phyloP scores from a whole-genome alignment of 1,139 yeast species.

The Candida glucosophila region DNA sequence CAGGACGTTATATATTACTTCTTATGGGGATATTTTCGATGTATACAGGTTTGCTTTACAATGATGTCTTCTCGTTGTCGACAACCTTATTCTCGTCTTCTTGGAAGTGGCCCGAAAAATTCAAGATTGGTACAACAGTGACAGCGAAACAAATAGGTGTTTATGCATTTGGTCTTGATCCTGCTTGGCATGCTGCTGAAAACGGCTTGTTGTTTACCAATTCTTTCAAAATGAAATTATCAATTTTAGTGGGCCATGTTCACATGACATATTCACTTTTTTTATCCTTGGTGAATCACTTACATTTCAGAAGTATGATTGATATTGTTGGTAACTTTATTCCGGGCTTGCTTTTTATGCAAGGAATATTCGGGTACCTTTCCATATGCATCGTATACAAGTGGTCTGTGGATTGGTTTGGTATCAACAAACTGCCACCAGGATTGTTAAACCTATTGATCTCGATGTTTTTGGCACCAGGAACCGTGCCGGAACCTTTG shows the following conservation, averaged over 20 bases:
- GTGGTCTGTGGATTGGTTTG: conserved; percentile 74
- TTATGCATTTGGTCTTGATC: conserved; percentile 63
- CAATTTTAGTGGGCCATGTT: conserved; percentile 69
- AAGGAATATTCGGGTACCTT: conserved; percentile 72
- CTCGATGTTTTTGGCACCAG: conserved; percentile 75
- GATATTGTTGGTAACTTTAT: conserved; percentile 72
- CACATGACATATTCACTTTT: conserved; percentile 71
- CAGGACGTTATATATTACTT: conserved; percentile 65
- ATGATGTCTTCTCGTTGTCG: conserved; percentile 72
- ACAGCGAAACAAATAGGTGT: conserved; percentile 49
- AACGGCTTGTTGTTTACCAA: conserved; percentile 65
- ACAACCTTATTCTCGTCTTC: conserved; percentile 65
- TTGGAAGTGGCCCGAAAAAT: conserved; percentile 65
- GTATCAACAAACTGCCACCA: conserved; percentile 64
- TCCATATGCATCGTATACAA: conserved; percentile 66
- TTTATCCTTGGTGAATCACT: conserved; percentile 60
- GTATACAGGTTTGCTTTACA: conserved; percentile 71
- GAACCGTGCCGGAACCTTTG: conserved; percentile 57
- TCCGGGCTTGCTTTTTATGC: conserved; percentile 78
- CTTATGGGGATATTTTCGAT: conserved; percentile 73
- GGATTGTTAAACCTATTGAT: conserved; percentile 75
- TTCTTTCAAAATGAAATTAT: conserved; percentile 76
- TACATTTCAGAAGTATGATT: conserved; percentile 47
- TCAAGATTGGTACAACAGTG: conserved; percentile 49
- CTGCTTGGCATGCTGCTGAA: conserved; percentile 79